Base-by-base conservation (phyloP, 768 basidiomycete species). In the Boletus bicolor region DNA sequence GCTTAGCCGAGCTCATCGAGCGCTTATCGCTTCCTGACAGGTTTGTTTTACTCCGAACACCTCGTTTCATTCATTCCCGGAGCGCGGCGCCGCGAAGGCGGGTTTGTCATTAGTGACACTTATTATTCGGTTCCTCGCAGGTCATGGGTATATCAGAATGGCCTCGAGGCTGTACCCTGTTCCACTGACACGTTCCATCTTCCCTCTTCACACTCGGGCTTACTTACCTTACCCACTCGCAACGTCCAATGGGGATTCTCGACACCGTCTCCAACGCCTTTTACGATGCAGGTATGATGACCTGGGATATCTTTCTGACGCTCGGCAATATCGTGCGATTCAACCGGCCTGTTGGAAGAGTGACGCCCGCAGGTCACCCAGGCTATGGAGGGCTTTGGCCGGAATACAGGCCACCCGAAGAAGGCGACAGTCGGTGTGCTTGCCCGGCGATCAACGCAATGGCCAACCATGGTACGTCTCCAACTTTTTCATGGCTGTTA, bases 381-480 rank as follows among this genome's bases (percentile, higher is more conserved):
- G 87, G 86, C 0, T 78, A 72, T 46, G 80, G 76, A n/a, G 87
- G 88, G 0, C 67, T 77, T 49, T 91, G 89, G 89, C 87, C 89
- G 0, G 82, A 85, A 63, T 90, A 78, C 63, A 70, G 76, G 1
- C 69, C 84, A 2, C 79, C 87, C 10, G 70, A 68, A 54, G 77
- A 82, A 9, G 82, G 80, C 1, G 89, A 91, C 60, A 89, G 88
- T 62, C 76, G 90, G 3, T 81, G 82, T 57, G 81, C 84, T 1
- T 91, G 89, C 59, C 89, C 89, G 1, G 88, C 81, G 12, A 67
- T 92, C 55, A 92, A 93, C 60, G 85, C 87, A 0, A 75, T 93
- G 81, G 88, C 90, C 7, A 92, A 92, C 66, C 90, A 92, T 57
- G 91, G 90, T 90, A 39, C n/a, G 62, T 60, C 42, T 17, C 15